Conservation (phyloP, 257 asterid species). For the Fraxinus anomala region DNA sequence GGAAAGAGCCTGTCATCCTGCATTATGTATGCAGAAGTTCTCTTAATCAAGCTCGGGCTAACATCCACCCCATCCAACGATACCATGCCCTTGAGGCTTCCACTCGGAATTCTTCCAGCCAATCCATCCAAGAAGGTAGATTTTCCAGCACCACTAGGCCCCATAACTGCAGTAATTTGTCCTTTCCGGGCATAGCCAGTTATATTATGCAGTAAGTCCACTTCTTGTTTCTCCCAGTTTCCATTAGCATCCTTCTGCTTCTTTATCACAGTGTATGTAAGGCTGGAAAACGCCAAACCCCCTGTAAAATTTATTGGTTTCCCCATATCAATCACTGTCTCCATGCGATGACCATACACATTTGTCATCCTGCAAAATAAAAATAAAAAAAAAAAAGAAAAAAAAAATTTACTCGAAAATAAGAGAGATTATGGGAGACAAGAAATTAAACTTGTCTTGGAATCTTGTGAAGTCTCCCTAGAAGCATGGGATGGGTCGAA, state of each 20-base stretch:
- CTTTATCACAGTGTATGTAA: conserved; percentile 61
- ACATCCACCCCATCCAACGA: conserved; percentile 61
- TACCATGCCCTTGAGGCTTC: conserved; percentile 68
- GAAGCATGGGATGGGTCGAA: conserved; percentile 13
- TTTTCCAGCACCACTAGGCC: conserved; percentile 92
- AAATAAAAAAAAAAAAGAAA: background rate
- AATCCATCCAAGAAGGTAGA: conserved; percentile 75
- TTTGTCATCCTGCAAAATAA: conserved; percentile 13
- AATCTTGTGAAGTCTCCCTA: conserved; percentile 34
- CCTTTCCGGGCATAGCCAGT: conserved; percentile 87
- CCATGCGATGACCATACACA: conserved; percentile 40
- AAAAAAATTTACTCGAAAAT: background rate
- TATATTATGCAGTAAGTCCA: conserved; percentile 57
- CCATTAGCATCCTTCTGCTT: conserved; percentile 51
- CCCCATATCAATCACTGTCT: conserved; percentile 53
- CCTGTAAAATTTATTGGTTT: conserved; percentile 52
- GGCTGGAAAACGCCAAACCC: conserved; percentile 59
- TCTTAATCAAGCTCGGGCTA: conserved; percentile 58
- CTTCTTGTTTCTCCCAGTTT: conserved; percentile 63
- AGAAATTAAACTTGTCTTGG: background rate
- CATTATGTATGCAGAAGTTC: conserved; percentile 65
- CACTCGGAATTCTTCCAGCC: conserved; percentile 82
- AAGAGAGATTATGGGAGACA: background rate
- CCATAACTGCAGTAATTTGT: conserved; percentile 82
- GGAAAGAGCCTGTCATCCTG: conserved; percentile 83